Evolutionary conservation across 2,329 filamentous ascomycete species (phyloP).

Genomic region (Corniculantispora saksenae): DNA sequence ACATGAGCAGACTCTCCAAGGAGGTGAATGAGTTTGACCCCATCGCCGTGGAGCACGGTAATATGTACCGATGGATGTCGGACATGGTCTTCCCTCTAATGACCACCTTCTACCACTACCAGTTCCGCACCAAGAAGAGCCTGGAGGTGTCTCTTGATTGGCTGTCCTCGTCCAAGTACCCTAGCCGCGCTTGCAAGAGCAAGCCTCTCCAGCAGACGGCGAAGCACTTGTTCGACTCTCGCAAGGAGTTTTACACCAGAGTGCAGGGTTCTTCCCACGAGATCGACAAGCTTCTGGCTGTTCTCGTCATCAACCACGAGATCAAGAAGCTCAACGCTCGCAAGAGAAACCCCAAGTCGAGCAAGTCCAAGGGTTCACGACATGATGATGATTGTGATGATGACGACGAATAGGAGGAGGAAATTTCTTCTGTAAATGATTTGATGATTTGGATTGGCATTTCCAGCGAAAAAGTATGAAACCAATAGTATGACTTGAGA

Average conservation of each 20-base stretch:
- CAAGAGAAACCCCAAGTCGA: constrained; percentile 31
- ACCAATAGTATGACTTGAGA: constrained; percentile 21
- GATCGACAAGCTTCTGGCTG: constrained; percentile 35
- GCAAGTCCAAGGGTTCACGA: constrained; percentile 28
- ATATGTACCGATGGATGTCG: constrained; percentile 31
- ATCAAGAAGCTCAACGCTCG: constrained; percentile 41
- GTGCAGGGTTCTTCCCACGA: constrained; percentile 35
- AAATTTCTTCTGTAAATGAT: constrained; percentile 5
- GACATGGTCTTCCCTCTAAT: constrained; percentile 41
- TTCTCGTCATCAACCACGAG: constrained; percentile 41
- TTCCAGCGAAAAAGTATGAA: constrained; percentile 9
- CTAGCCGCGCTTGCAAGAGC: constrained; percentile 29
- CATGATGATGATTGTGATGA: constrained; percentile 29
- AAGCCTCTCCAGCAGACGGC: constrained; percentile 31
- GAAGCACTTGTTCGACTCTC: constrained; percentile 35
- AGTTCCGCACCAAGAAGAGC: constrained; percentile 43
- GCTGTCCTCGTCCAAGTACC: constrained; percentile 34
- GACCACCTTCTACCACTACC: constrained; percentile 42
- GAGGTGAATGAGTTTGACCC: constrained; percentile 26
- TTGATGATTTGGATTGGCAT: constrained; percentile 17
- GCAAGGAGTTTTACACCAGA: constrained; percentile 39
- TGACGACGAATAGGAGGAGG: constrained; percentile 28
- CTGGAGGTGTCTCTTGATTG: constrained; percentile 41
- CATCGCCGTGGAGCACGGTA: constrained; percentile 24
- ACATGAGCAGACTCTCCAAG: constrained; percentile 28